These are phyloP conservation scores for Cadophora malorum DNA, from an alignment of 2,329 filamentous ascomycete species.

Conservation along the genomic window DNA sequence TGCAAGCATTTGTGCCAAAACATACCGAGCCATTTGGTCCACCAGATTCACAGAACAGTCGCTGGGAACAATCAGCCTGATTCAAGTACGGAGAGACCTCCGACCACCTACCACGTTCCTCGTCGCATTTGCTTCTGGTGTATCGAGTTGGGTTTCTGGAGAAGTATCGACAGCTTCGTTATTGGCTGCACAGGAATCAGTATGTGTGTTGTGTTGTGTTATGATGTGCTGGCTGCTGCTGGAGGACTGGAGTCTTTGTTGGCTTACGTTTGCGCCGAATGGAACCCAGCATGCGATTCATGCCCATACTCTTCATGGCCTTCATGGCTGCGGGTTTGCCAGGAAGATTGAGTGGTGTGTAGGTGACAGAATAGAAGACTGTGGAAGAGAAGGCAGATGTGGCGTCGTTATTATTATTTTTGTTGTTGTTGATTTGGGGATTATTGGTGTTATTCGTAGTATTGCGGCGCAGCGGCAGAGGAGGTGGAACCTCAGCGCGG, in stretches of 20 bases:
- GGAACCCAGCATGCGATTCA: slow-evolving; percentile 45
- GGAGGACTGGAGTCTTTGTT: slow-evolving; percentile 4
- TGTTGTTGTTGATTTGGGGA: background rate
- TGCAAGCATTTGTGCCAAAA: slow-evolving; percentile 29
- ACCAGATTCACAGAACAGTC: slow-evolving; percentile 81
- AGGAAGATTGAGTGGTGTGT: background rate
- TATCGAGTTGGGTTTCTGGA: slow-evolving; percentile 52
- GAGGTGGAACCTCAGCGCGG: background rate
- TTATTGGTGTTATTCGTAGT: slow-evolving; percentile 14
- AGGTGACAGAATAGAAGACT: background rate
- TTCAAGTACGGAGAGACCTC: slow-evolving; percentile 13
- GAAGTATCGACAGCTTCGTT: slow-evolving; percentile 29
- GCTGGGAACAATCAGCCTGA: slow-evolving; percentile 54
- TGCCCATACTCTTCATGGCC: slow-evolving; percentile 45
- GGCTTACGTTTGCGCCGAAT: slow-evolving; percentile 42
- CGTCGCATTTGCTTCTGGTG: slow-evolving; percentile 70
- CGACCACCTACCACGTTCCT: slow-evolving; percentile 66
- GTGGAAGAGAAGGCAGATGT: background rate
- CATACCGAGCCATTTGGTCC: slow-evolving; percentile 62
- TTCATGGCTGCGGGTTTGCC: slow-evolving; percentile 40
- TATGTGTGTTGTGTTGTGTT: slow-evolving; percentile 1
- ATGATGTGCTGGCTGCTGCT: background rate
- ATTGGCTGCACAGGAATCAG: slow-evolving; percentile 24
- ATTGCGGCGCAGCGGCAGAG: slow-evolving; percentile 21
- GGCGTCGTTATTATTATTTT: background rate